phyloP scores from a whole-genome alignment of 2,329 filamentous ascomycete genomes.

The Juglanconis sp. region DNA sequence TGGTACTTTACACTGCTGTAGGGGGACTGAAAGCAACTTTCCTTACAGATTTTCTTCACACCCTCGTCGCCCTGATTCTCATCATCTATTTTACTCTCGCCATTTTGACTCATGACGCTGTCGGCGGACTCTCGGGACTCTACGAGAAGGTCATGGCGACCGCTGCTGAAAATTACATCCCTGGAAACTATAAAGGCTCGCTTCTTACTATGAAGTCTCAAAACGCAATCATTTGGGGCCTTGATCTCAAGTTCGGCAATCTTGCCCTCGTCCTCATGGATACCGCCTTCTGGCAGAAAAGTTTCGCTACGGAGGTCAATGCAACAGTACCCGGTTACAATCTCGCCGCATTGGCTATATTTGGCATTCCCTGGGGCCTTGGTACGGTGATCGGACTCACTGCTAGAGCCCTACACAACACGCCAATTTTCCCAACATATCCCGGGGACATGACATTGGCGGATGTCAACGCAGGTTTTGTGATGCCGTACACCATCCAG shows the following conservation, averaged over 20 bases:
- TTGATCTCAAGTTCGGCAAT: conserved; percentile 48
- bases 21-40: conserved; percentile 49
- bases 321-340: conserved; percentile 46
- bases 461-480: conserved; percentile 41
- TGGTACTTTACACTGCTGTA: conserved; percentile 45
- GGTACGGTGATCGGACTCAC: conserved; percentile 45
- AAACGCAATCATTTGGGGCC: conserved; percentile 38
- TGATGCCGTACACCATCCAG: conserved; percentile 44
- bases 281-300: conserved; percentile 52
- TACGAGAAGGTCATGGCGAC: conserved; percentile 45
- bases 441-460: conserved; percentile 36
- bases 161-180: conserved; percentile 37
- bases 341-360: conserved; percentile 40
- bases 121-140: conserved; percentile 40
- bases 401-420: conserved; percentile 42
- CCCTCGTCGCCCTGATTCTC: conserved; percentile 43
- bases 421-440: conserved; percentile 42
- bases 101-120: conserved; percentile 38
- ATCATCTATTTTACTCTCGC: conserved; percentile 46
- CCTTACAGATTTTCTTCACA: conserved; percentile 46
- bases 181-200: conserved; percentile 44
- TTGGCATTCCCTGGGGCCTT: conserved; percentile 44
- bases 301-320: conserved; percentile 44
- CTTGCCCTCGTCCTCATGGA: conserved; percentile 48
- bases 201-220: conserved; percentile 47